Conservation (phyloP, 2,329 filamentous ascomycete species). For the Ophiostoma sp. region DNA sequence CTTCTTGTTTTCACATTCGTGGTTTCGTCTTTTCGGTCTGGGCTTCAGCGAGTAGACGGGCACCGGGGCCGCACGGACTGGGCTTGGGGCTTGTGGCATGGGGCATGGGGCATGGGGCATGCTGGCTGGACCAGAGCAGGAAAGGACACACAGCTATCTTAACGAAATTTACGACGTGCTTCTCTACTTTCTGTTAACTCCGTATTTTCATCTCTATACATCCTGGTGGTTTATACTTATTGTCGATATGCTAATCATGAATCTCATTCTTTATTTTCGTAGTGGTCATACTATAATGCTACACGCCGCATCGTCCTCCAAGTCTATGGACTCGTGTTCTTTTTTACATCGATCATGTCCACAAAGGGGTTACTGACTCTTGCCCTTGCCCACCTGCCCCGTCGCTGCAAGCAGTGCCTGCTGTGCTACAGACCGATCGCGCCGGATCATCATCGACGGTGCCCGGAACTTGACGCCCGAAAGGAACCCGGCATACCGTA, state of each 20-base stretch:
- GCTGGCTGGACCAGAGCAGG: neutral
- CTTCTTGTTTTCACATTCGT: neutral
- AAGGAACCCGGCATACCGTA: conserved; percentile 54
- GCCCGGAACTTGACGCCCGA: conserved; percentile 52
- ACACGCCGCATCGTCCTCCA: too few species aligned
- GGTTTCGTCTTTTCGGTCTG: neutral
- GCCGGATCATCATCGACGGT: conserved; percentile 57
- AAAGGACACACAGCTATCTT: neutral
- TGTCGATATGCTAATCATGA: neutral
- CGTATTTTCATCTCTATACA: neutral
- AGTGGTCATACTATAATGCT: neutral
- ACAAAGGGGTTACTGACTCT: neutral
- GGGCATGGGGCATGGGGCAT: neutral
- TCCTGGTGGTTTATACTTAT: neutral
- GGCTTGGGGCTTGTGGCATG: too few species aligned
- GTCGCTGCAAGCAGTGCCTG: conserved; percentile 38
- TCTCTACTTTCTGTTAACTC: too few species aligned
- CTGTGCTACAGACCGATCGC: conserved; percentile 46
- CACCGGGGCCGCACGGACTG: too few species aligned
- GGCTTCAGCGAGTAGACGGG: too few species aligned
- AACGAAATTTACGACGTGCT: neutral
- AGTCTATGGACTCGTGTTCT: neutral
- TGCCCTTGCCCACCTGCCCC: conserved; percentile 25
- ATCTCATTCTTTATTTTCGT: neutral
- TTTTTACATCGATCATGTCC: neutral